A percentile compares a stretch with the other conserved stretches of the same genome.
Conservation (phyloP, 2,329 filamentous ascomycete species). For the Aphanocladium album region DNA sequence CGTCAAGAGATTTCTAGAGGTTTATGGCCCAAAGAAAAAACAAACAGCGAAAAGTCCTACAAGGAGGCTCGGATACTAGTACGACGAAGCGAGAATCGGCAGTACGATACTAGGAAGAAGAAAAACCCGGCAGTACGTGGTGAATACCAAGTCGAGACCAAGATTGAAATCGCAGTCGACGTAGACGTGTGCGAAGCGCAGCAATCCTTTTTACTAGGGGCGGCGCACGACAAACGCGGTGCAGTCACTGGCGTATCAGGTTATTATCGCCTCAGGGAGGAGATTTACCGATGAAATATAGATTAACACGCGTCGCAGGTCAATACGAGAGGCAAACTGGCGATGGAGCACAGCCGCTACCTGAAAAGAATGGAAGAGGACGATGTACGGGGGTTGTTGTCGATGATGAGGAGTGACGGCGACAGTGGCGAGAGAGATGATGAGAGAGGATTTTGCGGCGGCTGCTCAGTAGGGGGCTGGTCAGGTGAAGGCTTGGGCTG, state of each 20-base stretch:
- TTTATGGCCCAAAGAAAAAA: conserved; percentile 1
- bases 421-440: neutral
- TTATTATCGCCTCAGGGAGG: conserved; percentile 8
- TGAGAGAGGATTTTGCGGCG: neutral
- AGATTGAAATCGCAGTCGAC: neutral
- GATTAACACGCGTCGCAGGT: conserved; percentile 6
- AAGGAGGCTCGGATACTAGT: conserved; percentile 10
- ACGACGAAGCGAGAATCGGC: conserved; percentile 1
- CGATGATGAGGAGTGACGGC: neutral
- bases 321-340: conserved; percentile 11
- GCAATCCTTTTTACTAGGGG: conserved; percentile 8
- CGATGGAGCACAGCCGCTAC: conserved; percentile 1
- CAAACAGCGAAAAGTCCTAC: conserved; percentile 11
- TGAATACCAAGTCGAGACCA: neutral
- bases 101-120: conserved; percentile 11
- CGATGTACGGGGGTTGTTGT: conserved; percentile 7
- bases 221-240: neutral
- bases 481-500: neutral
- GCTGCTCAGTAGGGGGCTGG: neutral
- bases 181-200: conserved; percentile 1
- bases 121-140: conserved; percentile 7
- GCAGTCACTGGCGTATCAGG: conserved; percentile 6
- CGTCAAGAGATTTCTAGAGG: neutral
- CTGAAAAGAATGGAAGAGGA: neutral
- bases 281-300: neutral